Evolutionary conservation across 768 basidiomycete genomes (phyloP).

Genomic region (Phylloporus sp.): DNA sequence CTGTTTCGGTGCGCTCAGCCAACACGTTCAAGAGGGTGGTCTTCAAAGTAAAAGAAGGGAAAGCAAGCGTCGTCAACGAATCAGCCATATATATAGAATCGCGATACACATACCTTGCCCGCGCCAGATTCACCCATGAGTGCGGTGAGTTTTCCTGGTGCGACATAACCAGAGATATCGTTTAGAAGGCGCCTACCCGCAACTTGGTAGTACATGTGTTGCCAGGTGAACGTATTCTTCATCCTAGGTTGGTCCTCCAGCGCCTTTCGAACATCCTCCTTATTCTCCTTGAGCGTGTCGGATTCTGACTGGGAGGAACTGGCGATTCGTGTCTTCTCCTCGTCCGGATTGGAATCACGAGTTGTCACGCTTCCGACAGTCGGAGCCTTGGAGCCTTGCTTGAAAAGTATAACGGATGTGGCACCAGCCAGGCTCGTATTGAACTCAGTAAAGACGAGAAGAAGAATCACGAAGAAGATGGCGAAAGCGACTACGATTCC

Average conservation of each 20-base stretch:
- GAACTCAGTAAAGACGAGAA: constrained; percentile 59
- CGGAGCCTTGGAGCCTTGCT: constrained; percentile 45
- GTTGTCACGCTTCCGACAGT: neutral
- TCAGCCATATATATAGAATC: no score
- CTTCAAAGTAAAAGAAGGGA: constrained; percentile 15
- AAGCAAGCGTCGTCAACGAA: no score
- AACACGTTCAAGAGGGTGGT: constrained; percentile 51
- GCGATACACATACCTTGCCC: constrained; percentile 36
- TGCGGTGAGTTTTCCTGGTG: constrained; percentile 76
- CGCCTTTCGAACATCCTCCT: constrained; percentile 27
- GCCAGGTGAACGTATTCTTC: constrained; percentile 78
- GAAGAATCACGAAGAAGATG: constrained; percentile 49
- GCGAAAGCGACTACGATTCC: constrained; percentile 71
- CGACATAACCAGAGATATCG: constrained; percentile 75
- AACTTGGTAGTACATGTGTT: constrained; percentile 64
- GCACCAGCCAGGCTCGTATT: constrained; percentile 37
- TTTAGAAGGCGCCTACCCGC: constrained; percentile 57
- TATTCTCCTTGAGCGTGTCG: constrained; percentile 7
- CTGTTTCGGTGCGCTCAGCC: constrained; percentile 36
- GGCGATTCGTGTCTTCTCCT: constrained; percentile 26
- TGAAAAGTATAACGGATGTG: constrained; percentile 57
- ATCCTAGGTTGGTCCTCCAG: constrained; percentile 32
- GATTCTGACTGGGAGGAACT: constrained; percentile 2
- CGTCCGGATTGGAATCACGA: constrained; percentile 3
- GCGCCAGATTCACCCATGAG: constrained; percentile 65